Evolutionary conservation across 345 rosid species (phyloP).

Genomic region (Hevea brasiliensis): DNA sequence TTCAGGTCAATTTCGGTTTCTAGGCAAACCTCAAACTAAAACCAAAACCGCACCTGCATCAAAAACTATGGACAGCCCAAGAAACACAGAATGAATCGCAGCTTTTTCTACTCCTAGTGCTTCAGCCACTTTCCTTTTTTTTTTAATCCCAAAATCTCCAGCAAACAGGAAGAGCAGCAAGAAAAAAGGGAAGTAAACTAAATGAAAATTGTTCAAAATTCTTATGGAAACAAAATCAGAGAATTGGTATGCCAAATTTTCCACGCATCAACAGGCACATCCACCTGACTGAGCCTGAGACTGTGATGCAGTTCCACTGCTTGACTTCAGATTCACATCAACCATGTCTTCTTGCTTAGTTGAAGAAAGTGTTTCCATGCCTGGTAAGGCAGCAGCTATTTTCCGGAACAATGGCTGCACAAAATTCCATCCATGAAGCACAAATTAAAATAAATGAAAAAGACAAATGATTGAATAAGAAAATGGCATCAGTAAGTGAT

Average conservation of each 20-base stretch:
- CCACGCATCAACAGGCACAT: constrained; percentile 23
- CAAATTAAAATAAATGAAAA: neutral
- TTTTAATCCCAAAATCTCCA: neutral
- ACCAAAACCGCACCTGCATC: too few relatives aligned
- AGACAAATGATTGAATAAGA: neutral
- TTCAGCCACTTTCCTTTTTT: too few relatives aligned
- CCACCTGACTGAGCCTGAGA: constrained; percentile 20
- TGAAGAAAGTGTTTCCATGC: constrained; percentile 25
- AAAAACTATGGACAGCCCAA: constrained; percentile 5
- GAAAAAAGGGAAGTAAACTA: neutral
- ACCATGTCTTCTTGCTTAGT: constrained; percentile 30
- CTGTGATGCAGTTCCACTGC: constrained; percentile 12
- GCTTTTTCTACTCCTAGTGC: neutral
- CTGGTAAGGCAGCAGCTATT: constrained; percentile 23
- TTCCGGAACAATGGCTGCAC: constrained; percentile 18
- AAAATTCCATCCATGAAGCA: neutral
- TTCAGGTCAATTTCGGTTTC: too few relatives aligned
- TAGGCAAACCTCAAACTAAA: too few relatives aligned
- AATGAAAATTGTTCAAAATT: constrained; percentile 3
- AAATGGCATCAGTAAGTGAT: neutral
- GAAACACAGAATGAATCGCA: constrained; percentile 6
- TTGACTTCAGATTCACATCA: constrained; percentile 26
- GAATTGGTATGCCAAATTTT: neutral
- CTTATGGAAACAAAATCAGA: neutral
- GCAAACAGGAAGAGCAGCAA: neutral